Percentiles rank a stretch among this genome's conserved stretches.
Conservation (phyloP, 2,329 filamentous ascomycete species). For the Aureobasidium musti region DNA sequence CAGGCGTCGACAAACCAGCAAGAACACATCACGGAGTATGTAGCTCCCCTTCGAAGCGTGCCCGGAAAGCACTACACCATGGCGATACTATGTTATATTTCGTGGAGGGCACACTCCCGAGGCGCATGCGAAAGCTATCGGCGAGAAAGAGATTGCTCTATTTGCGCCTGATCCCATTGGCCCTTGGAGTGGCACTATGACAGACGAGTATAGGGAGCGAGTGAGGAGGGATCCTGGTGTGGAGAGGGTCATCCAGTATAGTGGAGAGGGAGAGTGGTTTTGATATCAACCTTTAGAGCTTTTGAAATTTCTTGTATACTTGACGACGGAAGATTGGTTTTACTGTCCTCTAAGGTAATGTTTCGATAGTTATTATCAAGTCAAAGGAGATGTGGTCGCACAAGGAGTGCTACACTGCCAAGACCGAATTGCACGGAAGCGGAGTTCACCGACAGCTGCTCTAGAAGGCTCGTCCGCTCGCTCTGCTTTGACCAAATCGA, state of each 20-base stretch:
- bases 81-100: neutral
- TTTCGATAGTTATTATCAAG: neutral
- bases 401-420: neutral
- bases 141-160: neutral
- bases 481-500: neutral
- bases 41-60: neutral
- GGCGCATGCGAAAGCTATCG: neutral
- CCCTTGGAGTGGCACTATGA: neutral
- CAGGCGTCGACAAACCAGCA: neutral
- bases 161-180: neutral
- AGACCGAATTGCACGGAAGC: neutral
- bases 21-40: neutral
- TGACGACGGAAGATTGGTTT: too few relatives aligned
- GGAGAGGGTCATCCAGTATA: neutral
- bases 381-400: neutral
- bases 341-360: too few relatives aligned
- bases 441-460: constrained; percentile 13
- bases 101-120: neutral
- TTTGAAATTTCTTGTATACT: too few relatives aligned
- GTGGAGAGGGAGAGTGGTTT: neutral
- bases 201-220: neutral
- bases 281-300: too few relatives aligned
- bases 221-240: neutral
- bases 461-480: neutral
- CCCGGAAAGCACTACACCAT: neutral